Conservation (phyloP, 208 protist genomes). For the Crithidia fasciculata region DNA sequence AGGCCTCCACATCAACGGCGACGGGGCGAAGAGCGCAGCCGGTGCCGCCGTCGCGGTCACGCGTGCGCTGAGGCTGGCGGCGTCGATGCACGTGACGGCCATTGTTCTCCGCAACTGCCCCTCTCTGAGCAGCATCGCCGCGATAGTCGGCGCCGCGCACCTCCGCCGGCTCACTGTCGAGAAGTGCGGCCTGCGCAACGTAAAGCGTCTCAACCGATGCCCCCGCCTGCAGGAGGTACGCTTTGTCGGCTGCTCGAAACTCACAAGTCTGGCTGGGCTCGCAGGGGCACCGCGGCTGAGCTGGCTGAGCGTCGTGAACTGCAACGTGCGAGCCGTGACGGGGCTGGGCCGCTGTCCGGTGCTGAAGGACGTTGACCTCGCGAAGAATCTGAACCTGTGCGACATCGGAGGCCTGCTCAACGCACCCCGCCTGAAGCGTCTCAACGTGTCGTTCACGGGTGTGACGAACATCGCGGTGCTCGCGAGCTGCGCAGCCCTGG, state of each 20-base stretch:
- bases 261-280: neutral
- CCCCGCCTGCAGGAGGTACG: neutral
- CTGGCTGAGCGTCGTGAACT: neutral
- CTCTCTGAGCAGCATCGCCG: conserved; percentile 2
- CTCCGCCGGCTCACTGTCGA: conserved; percentile 8
- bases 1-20: conserved; percentile 4
- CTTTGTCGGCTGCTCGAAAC: conserved; percentile 4
- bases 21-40: neutral
- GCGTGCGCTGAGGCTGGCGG: conserved; percentile 2
- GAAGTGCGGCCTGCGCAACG: conserved; percentile 4
- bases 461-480: conserved; percentile 5
- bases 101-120: conserved; percentile 7
- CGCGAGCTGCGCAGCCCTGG: conserved; percentile 1
- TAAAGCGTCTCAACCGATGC: conserved; percentile 4
- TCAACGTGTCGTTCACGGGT: conserved; percentile 6
- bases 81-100: neutral
- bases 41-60: conserved; percentile 2
- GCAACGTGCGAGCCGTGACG: neutral
- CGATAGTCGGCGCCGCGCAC: neutral
- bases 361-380: neutral
- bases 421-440: neutral
- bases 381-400: neutral
- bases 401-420: neutral
- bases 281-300: neutral
- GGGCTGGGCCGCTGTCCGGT: conserved; percentile 2